Conservation (phyloP, 1,284 basidiomycete species). For the Clitocybe nebularis region DNA sequence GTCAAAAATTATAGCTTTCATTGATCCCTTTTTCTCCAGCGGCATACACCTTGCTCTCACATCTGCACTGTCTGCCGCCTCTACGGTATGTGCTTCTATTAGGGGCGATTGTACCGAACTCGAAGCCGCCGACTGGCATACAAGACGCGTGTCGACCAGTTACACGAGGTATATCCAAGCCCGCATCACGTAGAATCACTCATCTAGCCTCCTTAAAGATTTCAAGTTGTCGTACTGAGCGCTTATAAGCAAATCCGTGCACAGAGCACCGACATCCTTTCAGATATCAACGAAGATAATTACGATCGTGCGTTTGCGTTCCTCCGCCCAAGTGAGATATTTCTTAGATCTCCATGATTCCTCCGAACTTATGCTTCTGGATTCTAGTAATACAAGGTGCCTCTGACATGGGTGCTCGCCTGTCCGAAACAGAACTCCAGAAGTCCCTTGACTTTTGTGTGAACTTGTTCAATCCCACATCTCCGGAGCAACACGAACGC, state of each 20-base stretch:
- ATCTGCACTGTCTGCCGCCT: slow-evolving; percentile 57
- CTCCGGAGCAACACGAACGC: slow-evolving; percentile 45
- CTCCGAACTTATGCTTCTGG: slow-evolving; percentile 3
- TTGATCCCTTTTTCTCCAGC: slow-evolving; percentile 72
- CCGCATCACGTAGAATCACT: background rate
- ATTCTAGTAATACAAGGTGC: slow-evolving; percentile 73
- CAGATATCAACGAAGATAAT: slow-evolving; percentile 61
- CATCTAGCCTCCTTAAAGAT: slow-evolving; percentile 33
- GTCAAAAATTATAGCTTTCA: slow-evolving; percentile 46
- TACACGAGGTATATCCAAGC: slow-evolving; percentile 45
- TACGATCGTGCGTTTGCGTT: slow-evolving; percentile 65
- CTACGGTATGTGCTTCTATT: slow-evolving; percentile 60
- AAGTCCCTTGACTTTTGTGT: slow-evolving; percentile 58
- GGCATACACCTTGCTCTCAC: slow-evolving; percentile 68
- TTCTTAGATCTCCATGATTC: background rate
- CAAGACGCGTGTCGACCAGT: slow-evolving; percentile 52
- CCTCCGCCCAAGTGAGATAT: slow-evolving; percentile 50
- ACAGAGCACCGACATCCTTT: slow-evolving; percentile 52
- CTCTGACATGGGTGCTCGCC: slow-evolving; percentile 62
- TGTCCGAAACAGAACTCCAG: slow-evolving; percentile 69
- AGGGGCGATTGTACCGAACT: slow-evolving; percentile 52
- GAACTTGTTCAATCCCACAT: slow-evolving; percentile 53
- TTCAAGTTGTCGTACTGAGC: slow-evolving; percentile 69
- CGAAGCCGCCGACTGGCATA: slow-evolving; percentile 56
- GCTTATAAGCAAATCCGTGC: slow-evolving; percentile 71